Evolutionary conservation across 192 early-diverging fungal species (phyloP).

Genomic region (Coemansia sp.): DNA sequence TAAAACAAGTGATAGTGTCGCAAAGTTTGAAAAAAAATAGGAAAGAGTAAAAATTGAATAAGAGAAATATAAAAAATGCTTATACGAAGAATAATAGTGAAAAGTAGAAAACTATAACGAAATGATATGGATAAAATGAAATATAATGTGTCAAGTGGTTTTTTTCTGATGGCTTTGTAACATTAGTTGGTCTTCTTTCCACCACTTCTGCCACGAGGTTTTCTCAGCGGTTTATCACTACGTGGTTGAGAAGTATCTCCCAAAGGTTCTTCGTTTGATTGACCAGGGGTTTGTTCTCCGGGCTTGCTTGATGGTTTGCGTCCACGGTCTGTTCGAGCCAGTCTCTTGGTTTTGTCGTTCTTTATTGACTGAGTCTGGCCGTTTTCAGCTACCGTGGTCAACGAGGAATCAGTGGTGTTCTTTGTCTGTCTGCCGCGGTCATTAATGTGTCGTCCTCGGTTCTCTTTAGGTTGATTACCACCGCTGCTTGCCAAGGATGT

Average conservation of each 20-base stretch:
- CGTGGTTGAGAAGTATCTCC: not conserved
- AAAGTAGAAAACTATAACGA: too few relatives aligned
- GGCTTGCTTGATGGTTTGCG: constrained; percentile 1
- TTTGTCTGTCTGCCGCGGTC: not conserved
- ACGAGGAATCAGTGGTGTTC: not conserved
- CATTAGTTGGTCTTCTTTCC: too few relatives aligned
- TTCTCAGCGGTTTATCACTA: not conserved
- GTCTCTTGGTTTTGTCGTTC: not conserved
- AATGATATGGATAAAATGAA: too few relatives aligned
- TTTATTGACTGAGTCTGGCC: not conserved
- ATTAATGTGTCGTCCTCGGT: too few relatives aligned
- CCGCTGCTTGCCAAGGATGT: not conserved
- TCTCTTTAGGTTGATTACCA: too few relatives aligned
- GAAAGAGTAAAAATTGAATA: not conserved
- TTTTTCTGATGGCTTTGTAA: too few relatives aligned
- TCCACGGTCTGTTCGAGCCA: not conserved
- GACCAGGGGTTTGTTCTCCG: not conserved
- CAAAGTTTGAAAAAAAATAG: not conserved
- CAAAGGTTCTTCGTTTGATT: not conserved
- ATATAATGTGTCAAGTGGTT: too few relatives aligned
- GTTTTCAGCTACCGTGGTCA: not conserved
- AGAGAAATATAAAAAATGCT: not conserved
- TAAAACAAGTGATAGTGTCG: too few relatives aligned
- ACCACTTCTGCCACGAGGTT: not conserved
- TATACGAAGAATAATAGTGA: too few relatives aligned